Conservation (phyloP, 2,329 filamentous ascomycete species). For the Xylariaceae sp. region DNA sequence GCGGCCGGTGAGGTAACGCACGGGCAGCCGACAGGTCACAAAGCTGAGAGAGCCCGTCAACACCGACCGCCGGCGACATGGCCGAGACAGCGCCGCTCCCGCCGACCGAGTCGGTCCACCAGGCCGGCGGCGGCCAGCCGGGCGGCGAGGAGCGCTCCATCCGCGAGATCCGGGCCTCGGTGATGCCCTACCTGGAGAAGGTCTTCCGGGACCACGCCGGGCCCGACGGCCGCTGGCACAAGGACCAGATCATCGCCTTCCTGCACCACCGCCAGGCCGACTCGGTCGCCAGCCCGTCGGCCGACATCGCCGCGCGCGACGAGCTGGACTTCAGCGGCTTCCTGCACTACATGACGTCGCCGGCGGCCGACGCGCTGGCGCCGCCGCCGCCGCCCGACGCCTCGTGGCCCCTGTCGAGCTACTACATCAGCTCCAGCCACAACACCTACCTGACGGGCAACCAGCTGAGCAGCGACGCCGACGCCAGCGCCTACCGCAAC, state of each 20-base stretch:
- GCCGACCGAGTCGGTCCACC: slow-evolving; percentile 26
- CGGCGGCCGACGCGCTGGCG: slow-evolving; percentile 34
- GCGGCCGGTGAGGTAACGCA: too few relatives aligned
- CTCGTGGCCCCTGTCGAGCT: slow-evolving; percentile 75
- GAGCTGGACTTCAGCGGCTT: slow-evolving; percentile 41
- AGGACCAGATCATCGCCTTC: slow-evolving; percentile 38
- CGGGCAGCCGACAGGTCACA: too few relatives aligned
- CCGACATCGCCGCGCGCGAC: slow-evolving; percentile 24
- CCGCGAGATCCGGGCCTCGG: slow-evolving; percentile 31
- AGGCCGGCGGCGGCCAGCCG: slow-evolving; percentile 40
- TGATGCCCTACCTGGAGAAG: slow-evolving; percentile 36
- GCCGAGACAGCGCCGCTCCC: slow-evolving; percentile 16
- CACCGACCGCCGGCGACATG: slow-evolving; percentile 10
- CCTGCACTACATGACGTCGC: slow-evolving; percentile 48
- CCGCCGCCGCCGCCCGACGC: slow-evolving; percentile 43
- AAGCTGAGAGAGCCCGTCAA: too few relatives aligned
- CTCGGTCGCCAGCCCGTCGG: slow-evolving; percentile 20
- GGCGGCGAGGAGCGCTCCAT: slow-evolving; percentile 34
- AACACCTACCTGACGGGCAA: slow-evolving; percentile 90
- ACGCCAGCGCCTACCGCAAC: slow-evolving; percentile 79
- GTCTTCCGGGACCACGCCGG: slow-evolving; percentile 38
- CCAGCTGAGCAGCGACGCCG: slow-evolving; percentile 79
- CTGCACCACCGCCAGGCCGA: slow-evolving; percentile 38
- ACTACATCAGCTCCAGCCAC: slow-evolving; percentile 91
- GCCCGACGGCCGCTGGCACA: slow-evolving; percentile 35